phyloP scores from a whole-genome alignment of 768 basidiomycete genomes.

The Lactifluus pinguis region DNA sequence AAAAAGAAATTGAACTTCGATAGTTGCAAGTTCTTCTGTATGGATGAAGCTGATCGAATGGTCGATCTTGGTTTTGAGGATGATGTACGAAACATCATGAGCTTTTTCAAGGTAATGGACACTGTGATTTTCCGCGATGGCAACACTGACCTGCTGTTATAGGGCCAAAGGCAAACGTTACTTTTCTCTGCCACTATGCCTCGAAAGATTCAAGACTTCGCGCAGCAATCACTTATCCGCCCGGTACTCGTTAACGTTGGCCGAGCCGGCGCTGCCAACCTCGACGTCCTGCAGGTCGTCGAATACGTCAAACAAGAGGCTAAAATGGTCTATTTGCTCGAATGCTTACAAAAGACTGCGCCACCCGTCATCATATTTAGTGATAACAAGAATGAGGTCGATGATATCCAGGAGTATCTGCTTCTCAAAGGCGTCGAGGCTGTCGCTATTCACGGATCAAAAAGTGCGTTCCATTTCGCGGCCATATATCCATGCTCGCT shows the following conservation, averaged over 20 bases:
- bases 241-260: constrained; percentile 96
- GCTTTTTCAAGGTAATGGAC: constrained; percentile 77
- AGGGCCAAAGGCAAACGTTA: constrained; percentile 94
- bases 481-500: not conserved
- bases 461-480: constrained; percentile 47
- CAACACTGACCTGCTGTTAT: not conserved
- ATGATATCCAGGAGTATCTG: constrained; percentile 98
- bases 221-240: constrained; percentile 89
- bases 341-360: constrained; percentile 96
- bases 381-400: constrained; percentile 99
- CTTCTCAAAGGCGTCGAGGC: constrained; percentile 96
- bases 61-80: constrained; percentile 99
- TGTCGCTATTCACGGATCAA: constrained; percentile 96
- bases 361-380: constrained; percentile 97
- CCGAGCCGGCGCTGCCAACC: constrained; percentile 92
- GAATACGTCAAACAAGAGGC: constrained; percentile 99
- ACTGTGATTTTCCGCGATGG: not conserved
- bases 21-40: constrained; percentile 91
- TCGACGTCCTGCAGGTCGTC: constrained; percentile 93
- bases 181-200: constrained; percentile 99
- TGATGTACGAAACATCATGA: constrained; percentile 98
- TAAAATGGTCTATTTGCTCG: constrained; percentile 98
- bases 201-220: constrained; percentile 97
- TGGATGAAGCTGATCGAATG: constrained; percentile 99
- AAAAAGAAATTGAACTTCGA: constrained; percentile 90